phyloP scores from a whole-genome alignment of 352 stramenopile genomes.

The Phytophthora europaea region DNA sequence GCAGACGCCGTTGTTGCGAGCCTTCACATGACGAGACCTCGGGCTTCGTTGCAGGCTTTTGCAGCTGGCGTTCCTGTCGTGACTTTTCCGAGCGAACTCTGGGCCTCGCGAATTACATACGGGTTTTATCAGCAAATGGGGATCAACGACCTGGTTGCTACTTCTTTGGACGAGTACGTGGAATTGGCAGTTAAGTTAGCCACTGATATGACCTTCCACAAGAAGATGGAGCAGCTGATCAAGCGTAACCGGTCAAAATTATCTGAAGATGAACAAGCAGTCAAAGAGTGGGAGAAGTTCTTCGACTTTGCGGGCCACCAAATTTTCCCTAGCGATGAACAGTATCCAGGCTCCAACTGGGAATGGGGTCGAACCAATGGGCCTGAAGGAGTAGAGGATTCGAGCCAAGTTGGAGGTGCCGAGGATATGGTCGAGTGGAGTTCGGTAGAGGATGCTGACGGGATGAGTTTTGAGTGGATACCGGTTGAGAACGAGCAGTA shows the following conservation, averaged over 20 bases:
- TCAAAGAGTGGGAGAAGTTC: slow-evolving; percentile 81
- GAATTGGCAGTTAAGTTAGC: slow-evolving; percentile 62
- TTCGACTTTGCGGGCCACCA: slow-evolving; percentile 56
- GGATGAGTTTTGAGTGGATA: neutral
- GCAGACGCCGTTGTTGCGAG: slow-evolving; percentile 73
- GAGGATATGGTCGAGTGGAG: slow-evolving; percentile 21
- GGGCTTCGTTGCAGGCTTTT: slow-evolving; percentile 67
- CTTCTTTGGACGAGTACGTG: slow-evolving; percentile 61
- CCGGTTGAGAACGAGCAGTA: neutral
- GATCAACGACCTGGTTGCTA: slow-evolving; percentile 61
- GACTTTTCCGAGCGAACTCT: slow-evolving; percentile 66
- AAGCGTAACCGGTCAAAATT: slow-evolving; percentile 47
- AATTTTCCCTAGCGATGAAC: slow-evolving; percentile 40
- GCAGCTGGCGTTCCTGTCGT: slow-evolving; percentile 70
- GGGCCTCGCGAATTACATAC: slow-evolving; percentile 70
- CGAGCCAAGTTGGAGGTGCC: slow-evolving; percentile 7
- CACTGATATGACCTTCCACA: slow-evolving; percentile 53
- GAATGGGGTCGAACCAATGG: slow-evolving; percentile 9
- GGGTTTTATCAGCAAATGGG: slow-evolving; percentile 77
- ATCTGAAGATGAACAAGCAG: slow-evolving; percentile 52
- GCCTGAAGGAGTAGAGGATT: slow-evolving; percentile 15
- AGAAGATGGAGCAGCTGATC: slow-evolving; percentile 56
- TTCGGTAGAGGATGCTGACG: slow-evolving; percentile 1
- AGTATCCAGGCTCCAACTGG: slow-evolving; percentile 3
- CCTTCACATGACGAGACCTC: slow-evolving; percentile 61